Percentiles rank a stretch among this genome's conserved stretches.
phyloP scores from a whole-genome alignment of 1,139 yeast genomes.

The Sugiyamaella japonica region DNA sequence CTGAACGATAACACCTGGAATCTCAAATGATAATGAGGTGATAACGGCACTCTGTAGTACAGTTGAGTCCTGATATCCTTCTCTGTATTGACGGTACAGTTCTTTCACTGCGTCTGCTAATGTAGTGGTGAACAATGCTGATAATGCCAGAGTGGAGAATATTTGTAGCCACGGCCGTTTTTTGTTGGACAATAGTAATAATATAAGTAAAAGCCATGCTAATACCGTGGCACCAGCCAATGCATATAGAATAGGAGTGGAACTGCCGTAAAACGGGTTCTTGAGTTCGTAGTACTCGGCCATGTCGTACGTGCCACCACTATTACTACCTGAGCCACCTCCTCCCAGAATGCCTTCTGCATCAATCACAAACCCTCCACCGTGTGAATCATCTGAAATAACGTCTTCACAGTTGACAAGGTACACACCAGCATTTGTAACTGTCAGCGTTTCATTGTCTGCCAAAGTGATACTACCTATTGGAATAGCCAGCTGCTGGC shows the following conservation, averaged over 20 bases:
- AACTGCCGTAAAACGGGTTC: conserved; percentile 40
- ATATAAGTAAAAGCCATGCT: conserved; percentile 40
- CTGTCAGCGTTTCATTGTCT: conserved; percentile 1
- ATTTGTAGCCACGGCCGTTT: conserved; percentile 41
- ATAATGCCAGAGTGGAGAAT: conserved; percentile 36
- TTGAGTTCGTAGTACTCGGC: background rate
- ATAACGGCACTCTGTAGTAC: conserved; percentile 53
- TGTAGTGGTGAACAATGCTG: conserved; percentile 38
- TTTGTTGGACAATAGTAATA: conserved; percentile 36
- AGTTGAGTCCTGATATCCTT: conserved; percentile 57
- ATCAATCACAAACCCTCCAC: conserved; percentile 6
- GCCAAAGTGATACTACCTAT: background rate
- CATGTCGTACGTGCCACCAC: background rate
- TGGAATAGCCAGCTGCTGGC: conserved; percentile 10
- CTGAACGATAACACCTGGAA: conserved; percentile 64
- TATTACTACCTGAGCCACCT: background rate
- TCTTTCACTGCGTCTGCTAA: conserved; percentile 32
- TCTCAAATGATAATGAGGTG: conserved; percentile 50
- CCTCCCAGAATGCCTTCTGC: background rate
- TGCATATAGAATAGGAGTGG: conserved; percentile 40
- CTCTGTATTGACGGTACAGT: conserved; percentile 43
- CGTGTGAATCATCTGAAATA: background rate
- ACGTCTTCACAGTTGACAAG: conserved; percentile 5
- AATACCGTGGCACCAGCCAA: conserved; percentile 40
- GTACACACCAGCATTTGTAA: conserved; percentile 12